These are phyloP conservation scores for Cryphonectria radicalis DNA, from an alignment of 2,329 filamentous ascomycete genomes.

Conservation along the genomic window DNA sequence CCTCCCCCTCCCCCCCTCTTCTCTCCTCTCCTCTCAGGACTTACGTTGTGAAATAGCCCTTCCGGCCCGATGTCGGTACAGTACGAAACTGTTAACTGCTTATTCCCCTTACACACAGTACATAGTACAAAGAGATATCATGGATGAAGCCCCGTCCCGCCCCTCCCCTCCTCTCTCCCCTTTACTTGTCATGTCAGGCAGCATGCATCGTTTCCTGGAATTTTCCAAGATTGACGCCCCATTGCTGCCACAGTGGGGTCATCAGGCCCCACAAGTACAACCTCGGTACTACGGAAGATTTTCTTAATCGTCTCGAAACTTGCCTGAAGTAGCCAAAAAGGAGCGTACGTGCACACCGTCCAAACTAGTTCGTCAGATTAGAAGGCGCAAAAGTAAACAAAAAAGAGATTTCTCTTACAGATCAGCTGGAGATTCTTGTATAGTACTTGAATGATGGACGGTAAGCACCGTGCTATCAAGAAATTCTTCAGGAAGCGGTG, in stretches of 20 bases:
- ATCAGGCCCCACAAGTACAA: not conserved
- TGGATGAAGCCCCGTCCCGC: not conserved
- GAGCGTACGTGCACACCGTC: not conserved
- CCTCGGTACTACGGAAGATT: constrained; percentile 8
- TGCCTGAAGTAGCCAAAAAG: not conserved
- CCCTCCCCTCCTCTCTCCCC: too few relatives aligned
- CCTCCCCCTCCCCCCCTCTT: too few relatives aligned
- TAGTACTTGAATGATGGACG: not conserved
- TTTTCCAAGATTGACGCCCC: constrained; percentile 9
- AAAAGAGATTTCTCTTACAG: not conserved
- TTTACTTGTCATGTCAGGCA: not conserved
- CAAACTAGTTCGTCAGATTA: not conserved
- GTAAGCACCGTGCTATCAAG: too few relatives aligned
- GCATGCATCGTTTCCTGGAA: not conserved
- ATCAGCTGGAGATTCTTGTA: not conserved
- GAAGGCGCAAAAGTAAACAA: not conserved
- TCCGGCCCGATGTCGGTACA: constrained; percentile 7
- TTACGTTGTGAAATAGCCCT: not conserved
- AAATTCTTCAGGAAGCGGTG: too few relatives aligned
- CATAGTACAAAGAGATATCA: not conserved
- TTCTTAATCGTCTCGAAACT: not conserved
- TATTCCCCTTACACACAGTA: not conserved
- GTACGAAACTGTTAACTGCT: not conserved
- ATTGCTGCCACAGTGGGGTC: constrained; percentile 1
- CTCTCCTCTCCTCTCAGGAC: not conserved